phyloP scores from a whole-genome alignment of 352 stramenopile genomes.

The Globisporangium megalacanthum region DNA sequence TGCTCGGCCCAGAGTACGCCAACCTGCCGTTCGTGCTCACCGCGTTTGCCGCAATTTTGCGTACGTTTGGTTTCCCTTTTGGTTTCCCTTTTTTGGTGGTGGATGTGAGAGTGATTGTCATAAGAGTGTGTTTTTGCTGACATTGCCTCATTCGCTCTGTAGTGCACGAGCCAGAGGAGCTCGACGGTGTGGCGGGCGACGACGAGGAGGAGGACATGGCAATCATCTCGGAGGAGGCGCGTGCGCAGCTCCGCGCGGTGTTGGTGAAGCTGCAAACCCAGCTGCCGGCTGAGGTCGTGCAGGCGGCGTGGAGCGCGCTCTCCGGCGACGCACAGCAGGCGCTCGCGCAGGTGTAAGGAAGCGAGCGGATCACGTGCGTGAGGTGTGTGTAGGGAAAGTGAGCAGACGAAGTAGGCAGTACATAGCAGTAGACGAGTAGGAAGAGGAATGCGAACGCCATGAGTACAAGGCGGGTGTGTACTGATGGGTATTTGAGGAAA shows the following conservation, averaged over 20 bases:
- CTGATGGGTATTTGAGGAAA: background rate
- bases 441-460: slow-evolving; percentile 1
- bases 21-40: slow-evolving; percentile 68
- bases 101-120: slow-evolving; percentile 3
- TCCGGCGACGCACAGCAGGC: slow-evolving; percentile 65
- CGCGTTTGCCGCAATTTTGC: slow-evolving; percentile 63
- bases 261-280: slow-evolving; percentile 67
- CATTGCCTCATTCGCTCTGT: slow-evolving; percentile 3
- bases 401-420: background rate
- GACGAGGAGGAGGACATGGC: slow-evolving; percentile 65
- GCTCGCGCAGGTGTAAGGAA: slow-evolving; percentile 53
- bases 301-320: slow-evolving; percentile 65
- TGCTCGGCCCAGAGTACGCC: slow-evolving; percentile 62
- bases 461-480: slow-evolving; percentile 4
- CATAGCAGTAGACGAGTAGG: background rate
- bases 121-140: slow-evolving; percentile 12
- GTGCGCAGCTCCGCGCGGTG: slow-evolving; percentile 50
- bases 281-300: slow-evolving; percentile 49
- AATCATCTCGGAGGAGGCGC: slow-evolving; percentile 61
- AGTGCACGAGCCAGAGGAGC: slow-evolving; percentile 61
- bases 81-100: background rate
- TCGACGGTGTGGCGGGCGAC: slow-evolving; percentile 39
- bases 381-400: background rate
- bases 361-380: background rate
- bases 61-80: slow-evolving; percentile 30